Percentiles rank a stretch among this genome's conserved stretches.
These are phyloP conservation scores for Jamesozyma hellenica DNA, from an alignment of 805 yeast genomes.

Conservation along the genomic window DNA sequence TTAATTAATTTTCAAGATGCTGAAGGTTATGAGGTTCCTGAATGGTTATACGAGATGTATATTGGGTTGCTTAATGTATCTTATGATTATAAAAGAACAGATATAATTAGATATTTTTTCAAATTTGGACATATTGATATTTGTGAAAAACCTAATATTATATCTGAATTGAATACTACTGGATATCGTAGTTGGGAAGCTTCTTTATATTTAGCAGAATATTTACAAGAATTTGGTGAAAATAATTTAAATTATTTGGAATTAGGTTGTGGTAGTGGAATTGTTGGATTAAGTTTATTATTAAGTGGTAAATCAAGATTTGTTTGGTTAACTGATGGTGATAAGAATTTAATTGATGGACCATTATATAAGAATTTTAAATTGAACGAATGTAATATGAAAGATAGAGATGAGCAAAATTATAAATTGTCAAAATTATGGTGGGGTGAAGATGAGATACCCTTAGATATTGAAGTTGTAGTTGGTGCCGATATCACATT, in stretches of 20 bases:
- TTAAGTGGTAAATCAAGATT: slow-evolving; percentile 6
- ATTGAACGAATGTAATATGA: slow-evolving; percentile 31
- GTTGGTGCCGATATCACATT: slow-evolving; percentile 72
- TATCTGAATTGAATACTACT: slow-evolving; percentile 73
- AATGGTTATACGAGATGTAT: slow-evolving; percentile 22
- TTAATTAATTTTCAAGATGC: slow-evolving; percentile 37
- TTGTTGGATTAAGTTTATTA: slow-evolving; percentile 34
- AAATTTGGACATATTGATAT: slow-evolving; percentile 26
- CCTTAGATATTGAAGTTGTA: slow-evolving; percentile 43
- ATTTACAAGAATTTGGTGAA: slow-evolving; percentile 6
- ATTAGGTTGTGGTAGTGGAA: slow-evolving; percentile 85
- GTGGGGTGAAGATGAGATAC: slow-evolving; percentile 47
- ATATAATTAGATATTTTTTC: slow-evolving; percentile 28
- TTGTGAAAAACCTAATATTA: slow-evolving; percentile 51
- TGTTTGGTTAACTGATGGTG: slow-evolving; percentile 30
- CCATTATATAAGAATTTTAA: slow-evolving; percentile 31
- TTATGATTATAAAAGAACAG: slow-evolving; percentile 22
- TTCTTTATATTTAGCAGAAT: slow-evolving; percentile 54
- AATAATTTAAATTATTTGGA: slow-evolving; percentile 39
- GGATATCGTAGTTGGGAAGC: slow-evolving; percentile 95
- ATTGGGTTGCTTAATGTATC: slow-evolving; percentile 18
- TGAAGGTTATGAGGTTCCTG: slow-evolving; percentile 17
- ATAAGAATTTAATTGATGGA: slow-evolving; percentile 16
- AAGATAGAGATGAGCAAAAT: slow-evolving; percentile 4
- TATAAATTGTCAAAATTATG: slow-evolving; percentile 36